Evolutionary conservation across 768 basidiomycete species (phyloP).

Genomic region (Mycena albidolilacea): DNA sequence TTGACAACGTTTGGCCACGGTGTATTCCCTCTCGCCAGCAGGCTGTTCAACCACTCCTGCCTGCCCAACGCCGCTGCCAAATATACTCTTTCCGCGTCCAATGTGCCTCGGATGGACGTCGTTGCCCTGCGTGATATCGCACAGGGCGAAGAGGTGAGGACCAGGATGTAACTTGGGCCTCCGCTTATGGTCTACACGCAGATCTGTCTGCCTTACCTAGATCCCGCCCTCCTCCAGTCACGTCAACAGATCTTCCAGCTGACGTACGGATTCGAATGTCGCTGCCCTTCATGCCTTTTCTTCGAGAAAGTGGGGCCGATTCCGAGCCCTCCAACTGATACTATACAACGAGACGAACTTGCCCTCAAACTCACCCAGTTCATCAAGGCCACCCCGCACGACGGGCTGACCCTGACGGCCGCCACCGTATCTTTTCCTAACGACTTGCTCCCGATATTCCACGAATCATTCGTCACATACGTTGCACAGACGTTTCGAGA

Average conservation of each 20-base stretch:
- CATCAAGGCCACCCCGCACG: slow-evolving; percentile 50
- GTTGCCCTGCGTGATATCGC: slow-evolving; percentile 72
- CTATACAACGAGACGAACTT: slow-evolving; percentile 48
- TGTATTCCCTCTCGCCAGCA: slow-evolving; percentile 82
- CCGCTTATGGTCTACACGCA: slow-evolving; percentile 46
- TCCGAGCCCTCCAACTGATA: slow-evolving; percentile 55
- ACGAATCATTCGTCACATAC: slow-evolving; percentile 70
- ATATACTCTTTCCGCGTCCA: slow-evolving; percentile 60
- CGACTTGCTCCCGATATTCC: slow-evolving; percentile 59
- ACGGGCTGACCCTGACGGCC: slow-evolving; percentile 45
- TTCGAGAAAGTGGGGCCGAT: slow-evolving; percentile 56
- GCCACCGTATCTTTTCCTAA: slow-evolving; percentile 55
- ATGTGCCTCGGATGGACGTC: slow-evolving; percentile 71
- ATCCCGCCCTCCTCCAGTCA: slow-evolving; percentile 78
- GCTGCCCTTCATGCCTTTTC: slow-evolving; percentile 70
- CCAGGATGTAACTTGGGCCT: neutral
- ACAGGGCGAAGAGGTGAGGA: slow-evolving; percentile 74
- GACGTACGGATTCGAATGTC: slow-evolving; percentile 80
- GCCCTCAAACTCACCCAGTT: slow-evolving; percentile 55
- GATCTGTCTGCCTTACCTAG: slow-evolving; percentile 84
- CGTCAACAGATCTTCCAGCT: slow-evolving; percentile 70
- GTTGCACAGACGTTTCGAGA: slow-evolving; percentile 77
- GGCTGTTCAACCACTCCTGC: slow-evolving; percentile 90
- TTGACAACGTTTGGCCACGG: slow-evolving; percentile 80
- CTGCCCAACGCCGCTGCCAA: slow-evolving; percentile 78